Evolutionary conservation across 768 basidiomycete genomes (phyloP).

Genomic region (Podaxis carcinomalis): DNA sequence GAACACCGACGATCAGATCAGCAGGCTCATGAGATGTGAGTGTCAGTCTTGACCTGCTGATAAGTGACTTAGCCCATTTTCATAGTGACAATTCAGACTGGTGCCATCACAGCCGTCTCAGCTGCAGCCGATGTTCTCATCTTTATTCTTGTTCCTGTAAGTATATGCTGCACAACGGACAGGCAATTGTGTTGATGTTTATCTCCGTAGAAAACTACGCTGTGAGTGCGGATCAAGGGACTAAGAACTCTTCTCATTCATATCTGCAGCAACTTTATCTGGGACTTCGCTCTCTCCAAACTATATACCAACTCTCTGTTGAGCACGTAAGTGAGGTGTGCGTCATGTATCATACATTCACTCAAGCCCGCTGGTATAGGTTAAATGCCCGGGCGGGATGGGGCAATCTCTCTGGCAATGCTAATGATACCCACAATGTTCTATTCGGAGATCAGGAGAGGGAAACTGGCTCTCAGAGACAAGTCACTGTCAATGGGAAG

Average conservation of each 20-base stretch:
- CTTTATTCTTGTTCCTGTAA: slow-evolving; percentile 21
- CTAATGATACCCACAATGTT: slow-evolving; percentile 1
- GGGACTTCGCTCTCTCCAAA: slow-evolving; percentile 26
- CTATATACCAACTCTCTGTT: slow-evolving; percentile 27
- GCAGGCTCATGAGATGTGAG: slow-evolving; percentile 24
- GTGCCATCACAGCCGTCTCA: slow-evolving; percentile 30
- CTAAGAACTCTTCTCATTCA: background rate
- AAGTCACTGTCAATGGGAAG: slow-evolving; percentile 3
- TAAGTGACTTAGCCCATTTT: background rate
- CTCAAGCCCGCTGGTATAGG: background rate
- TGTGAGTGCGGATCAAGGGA: slow-evolving; percentile 15
- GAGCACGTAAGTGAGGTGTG: slow-evolving; percentile 13
- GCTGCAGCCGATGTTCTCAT: slow-evolving; percentile 24
- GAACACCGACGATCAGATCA: slow-evolving; percentile 36
- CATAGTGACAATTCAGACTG: slow-evolving; percentile 39
- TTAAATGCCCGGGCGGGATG: slow-evolving; percentile 22
- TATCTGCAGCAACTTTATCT: slow-evolving; percentile 19
- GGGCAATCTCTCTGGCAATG: slow-evolving; percentile 7
- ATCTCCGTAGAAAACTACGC: slow-evolving; percentile 6
- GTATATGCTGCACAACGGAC: slow-evolving; percentile 1
- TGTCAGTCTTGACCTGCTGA: background rate
- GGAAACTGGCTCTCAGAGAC: background rate
- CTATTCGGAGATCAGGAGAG: slow-evolving; percentile 5
- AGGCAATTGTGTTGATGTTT: background rate
- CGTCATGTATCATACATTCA: background rate